Percentiles rank a stretch among this genome's conserved stretches.
Evolutionary conservation across 2,329 filamentous ascomycete species (phyloP).

Genomic region (Ophiostoma sp.): DNA sequence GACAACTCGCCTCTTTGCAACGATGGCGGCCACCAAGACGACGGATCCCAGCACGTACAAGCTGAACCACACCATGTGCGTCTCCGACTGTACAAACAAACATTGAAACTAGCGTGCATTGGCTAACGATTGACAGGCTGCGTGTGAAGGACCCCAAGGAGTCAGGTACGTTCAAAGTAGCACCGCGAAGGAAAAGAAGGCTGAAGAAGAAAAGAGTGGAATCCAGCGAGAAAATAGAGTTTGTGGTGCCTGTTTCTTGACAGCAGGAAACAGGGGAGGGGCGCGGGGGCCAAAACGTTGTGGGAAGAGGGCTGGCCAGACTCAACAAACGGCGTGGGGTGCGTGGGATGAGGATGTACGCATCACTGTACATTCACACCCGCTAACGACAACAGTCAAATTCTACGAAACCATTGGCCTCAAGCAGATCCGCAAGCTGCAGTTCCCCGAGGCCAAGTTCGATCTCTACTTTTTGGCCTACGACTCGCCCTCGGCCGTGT

Average conservation of each 20-base stretch:
- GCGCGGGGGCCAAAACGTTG: neutral
- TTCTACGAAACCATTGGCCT: slow-evolving; percentile 95
- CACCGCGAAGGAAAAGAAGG: neutral
- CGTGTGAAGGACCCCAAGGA: slow-evolving; percentile 91
- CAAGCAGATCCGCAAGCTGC: slow-evolving; percentile 75
- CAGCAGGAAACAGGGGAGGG: neutral
- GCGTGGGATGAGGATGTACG: neutral
- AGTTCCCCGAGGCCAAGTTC: slow-evolving; percentile 86
- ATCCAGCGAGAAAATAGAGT: neutral
- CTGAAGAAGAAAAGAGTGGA: neutral
- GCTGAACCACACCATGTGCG: slow-evolving; percentile 83
- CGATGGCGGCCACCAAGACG: slow-evolving; percentile 58
- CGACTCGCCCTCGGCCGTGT: slow-evolving; percentile 73
- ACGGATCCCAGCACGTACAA: slow-evolving; percentile 80
- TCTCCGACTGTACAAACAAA: neutral
- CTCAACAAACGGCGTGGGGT: neutral
- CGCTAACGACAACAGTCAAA: slow-evolving; percentile 58
- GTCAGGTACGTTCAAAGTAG: slow-evolving; percentile 54
- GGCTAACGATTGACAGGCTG: slow-evolving; percentile 57
- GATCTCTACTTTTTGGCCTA: slow-evolving; percentile 95
- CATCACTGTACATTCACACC: neutral
- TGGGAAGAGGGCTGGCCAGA: neutral
- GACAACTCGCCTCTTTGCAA: slow-evolving; percentile 33
- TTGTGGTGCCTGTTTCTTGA: neutral
- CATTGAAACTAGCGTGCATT: neutral